phyloP scores from a whole-genome alignment of 2,329 filamentous ascomycete species.

The Xylaria multiplex region DNA sequence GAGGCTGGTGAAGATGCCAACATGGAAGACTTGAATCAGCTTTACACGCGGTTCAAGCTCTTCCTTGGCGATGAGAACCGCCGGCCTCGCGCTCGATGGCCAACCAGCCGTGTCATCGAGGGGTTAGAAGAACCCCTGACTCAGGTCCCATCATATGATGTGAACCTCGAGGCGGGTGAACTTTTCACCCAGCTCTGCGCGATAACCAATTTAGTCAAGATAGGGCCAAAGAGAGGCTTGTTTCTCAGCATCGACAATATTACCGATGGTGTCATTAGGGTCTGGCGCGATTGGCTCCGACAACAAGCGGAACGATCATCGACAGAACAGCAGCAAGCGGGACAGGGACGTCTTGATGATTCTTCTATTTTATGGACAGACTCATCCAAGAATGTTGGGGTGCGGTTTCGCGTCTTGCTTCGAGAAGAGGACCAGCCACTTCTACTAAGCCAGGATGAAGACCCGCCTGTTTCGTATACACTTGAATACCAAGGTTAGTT shows the following conservation, averaged over 20 bases:
- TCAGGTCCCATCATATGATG: conserved; percentile 64
- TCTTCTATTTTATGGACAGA: conserved; percentile 74
- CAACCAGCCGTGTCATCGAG: conserved; percentile 38
- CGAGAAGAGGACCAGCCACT: conserved; percentile 61
- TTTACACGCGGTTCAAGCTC: conserved; percentile 79
- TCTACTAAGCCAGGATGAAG: conserved; percentile 67
- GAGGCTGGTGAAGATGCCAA: conserved; percentile 51
- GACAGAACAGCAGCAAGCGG: conserved; percentile 41
- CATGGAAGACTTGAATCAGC: conserved; percentile 57
- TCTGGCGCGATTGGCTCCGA: conserved; percentile 78
- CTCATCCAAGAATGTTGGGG: conserved; percentile 68
- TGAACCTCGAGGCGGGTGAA: conserved; percentile 75
- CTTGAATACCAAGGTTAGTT: conserved; percentile 76
- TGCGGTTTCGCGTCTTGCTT: conserved; percentile 72
- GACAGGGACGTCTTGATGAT: conserved; percentile 38
- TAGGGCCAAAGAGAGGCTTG: conserved; percentile 67
- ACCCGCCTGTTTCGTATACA: conserved; percentile 74
- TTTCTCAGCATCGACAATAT: conserved; percentile 74
- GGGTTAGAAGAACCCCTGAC: conserved; percentile 44
- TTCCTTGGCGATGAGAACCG: conserved; percentile 61
- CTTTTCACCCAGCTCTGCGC: conserved; percentile 79
- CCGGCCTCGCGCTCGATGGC: conserved; percentile 39
- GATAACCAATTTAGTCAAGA: conserved; percentile 73
- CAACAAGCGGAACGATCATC: conserved; percentile 48
- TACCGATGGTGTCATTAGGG: conserved; percentile 72